Conservation (phyloP, 2,329 filamentous ascomycete genomes). For the Exophiala oligosperma region DNA sequence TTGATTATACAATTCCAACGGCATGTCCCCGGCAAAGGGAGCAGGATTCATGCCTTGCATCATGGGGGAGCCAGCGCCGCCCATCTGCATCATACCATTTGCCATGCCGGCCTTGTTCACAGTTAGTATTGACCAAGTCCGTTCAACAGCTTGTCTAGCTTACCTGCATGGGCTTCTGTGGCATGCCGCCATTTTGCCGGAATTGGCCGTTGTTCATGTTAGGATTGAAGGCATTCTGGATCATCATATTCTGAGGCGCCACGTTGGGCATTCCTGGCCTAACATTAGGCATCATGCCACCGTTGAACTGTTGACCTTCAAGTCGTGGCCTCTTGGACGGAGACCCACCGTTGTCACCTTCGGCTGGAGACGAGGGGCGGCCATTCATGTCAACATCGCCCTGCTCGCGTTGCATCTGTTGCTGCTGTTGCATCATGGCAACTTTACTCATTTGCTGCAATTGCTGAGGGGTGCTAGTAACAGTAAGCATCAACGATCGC, state of each 20-base stretch:
- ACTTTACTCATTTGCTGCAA: slow-evolving; percentile 23
- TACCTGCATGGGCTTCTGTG: slow-evolving; percentile 78
- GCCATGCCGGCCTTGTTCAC: slow-evolving; percentile 75
- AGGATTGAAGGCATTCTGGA: slow-evolving; percentile 71
- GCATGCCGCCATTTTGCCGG: slow-evolving; percentile 29
- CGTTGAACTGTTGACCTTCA: slow-evolving; percentile 70
- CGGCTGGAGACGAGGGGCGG: slow-evolving; percentile 77
- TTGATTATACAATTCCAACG: slow-evolving; percentile 37
- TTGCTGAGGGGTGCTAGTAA: slow-evolving; percentile 28
- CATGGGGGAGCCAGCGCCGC: slow-evolving; percentile 77
- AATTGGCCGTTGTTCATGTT: slow-evolving; percentile 66
- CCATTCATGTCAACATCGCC: slow-evolving; percentile 84
- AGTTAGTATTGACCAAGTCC: slow-evolving; percentile 42
- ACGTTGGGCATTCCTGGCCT: slow-evolving; percentile 66
- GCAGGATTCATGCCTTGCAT: slow-evolving; percentile 71
- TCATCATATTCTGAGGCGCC: slow-evolving; percentile 37
- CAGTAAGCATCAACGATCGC: slow-evolving; percentile 2
- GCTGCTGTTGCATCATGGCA: slow-evolving; percentile 64
- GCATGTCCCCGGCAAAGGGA: slow-evolving; percentile 38
- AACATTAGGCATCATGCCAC: slow-evolving; percentile 76
- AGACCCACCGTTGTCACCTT: slow-evolving; percentile 84
- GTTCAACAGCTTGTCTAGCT: slow-evolving; percentile 52
- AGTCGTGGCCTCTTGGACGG: slow-evolving; percentile 87
- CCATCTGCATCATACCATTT: slow-evolving; percentile 67
- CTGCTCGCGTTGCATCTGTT: slow-evolving; percentile 79